These are phyloP conservation scores for Ganoderma meredithae DNA, from an alignment of 1,284 basidiomycete species.

Conservation along the genomic window DNA sequence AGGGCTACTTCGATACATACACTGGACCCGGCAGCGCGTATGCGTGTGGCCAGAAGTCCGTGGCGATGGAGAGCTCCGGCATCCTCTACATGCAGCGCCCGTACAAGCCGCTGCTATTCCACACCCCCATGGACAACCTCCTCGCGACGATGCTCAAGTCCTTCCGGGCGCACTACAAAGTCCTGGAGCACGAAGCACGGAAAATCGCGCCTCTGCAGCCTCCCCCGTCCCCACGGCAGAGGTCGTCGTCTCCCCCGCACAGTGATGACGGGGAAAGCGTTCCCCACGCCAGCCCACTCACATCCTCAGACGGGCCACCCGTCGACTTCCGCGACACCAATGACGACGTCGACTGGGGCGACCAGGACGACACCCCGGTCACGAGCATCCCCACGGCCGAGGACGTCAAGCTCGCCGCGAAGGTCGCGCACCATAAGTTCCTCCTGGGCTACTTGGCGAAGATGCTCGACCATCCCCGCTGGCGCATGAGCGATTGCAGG, in stretches of 20 bases:
- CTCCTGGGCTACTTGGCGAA: background rate
- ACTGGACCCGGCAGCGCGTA: too few species aligned
- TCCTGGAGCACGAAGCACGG: background rate
- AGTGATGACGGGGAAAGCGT: background rate
- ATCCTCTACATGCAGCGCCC: too few species aligned
- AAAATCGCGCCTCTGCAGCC: background rate
- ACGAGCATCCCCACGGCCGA: background rate
- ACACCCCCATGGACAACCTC: slow-evolving; percentile 7
- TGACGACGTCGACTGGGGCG: background rate
- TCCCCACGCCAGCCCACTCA: background rate
- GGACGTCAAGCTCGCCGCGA: background rate
- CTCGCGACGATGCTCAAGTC: background rate
- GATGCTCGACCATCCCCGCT: slow-evolving; percentile 4
- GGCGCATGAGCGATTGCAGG: background rate
- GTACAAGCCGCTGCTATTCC: background rate
- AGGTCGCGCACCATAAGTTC: background rate
- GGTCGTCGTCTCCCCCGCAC: background rate
- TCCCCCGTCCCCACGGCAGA: background rate
- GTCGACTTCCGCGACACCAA: background rate
- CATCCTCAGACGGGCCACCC: background rate
- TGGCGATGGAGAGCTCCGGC: too few species aligned
- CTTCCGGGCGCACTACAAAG: background rate
- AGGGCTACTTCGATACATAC: background rate
- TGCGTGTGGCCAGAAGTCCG: too few species aligned
- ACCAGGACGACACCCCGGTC: background rate